Base-by-base conservation (phyloP, 1,139 yeast genomes). In the Meyerozyma elateridarum region DNA sequence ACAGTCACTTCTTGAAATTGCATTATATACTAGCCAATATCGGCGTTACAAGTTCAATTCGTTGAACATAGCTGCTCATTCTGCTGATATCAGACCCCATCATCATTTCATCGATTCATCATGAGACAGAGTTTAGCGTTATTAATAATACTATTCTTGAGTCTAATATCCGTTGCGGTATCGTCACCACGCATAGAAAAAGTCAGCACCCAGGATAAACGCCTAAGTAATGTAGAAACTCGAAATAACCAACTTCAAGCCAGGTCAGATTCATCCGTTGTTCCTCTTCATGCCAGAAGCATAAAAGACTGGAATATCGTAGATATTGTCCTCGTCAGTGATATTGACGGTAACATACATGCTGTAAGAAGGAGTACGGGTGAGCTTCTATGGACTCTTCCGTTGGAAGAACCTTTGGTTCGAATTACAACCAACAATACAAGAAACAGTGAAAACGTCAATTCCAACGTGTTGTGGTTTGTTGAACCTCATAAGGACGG, bases 401-500 rank as follows among this genome's bases (percentile, higher is more conserved):
- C 72, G 1, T 67, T 73, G 4, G 69, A 64, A 22, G 70, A 63
- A 15, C 76, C 81, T 0, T 49, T 74, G 29, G 77, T 75, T 8
- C 70, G 40, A 59, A 78, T 43, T 54, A 70, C 51, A 36, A 51
- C 62, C 45, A 57, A 56, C 40, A 39, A 43, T 33, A 37, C 56
- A 21, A 21, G 38, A 17, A 28, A 27, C 17, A 24, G 59, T 12
- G 59, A 56, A 44, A 55, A 43, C 25, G 40, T 35, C 7, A 42
- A 44, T 28, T 48, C 59, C 13, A 64, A 64, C 40, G 54, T 65
- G 20, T 41, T 61, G 4, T 85, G 97, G 93, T 80, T 89, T 41
- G 93, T 91, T 0, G 98, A 91, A 47, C 98, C 98, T 0, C 75
- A 73, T 44, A 81, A 79, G 7, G 95, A 85, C 39, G 99, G 99